Conservation (phyloP, 306 rosid genomes). For the Erythrophleum fordii region DNA sequence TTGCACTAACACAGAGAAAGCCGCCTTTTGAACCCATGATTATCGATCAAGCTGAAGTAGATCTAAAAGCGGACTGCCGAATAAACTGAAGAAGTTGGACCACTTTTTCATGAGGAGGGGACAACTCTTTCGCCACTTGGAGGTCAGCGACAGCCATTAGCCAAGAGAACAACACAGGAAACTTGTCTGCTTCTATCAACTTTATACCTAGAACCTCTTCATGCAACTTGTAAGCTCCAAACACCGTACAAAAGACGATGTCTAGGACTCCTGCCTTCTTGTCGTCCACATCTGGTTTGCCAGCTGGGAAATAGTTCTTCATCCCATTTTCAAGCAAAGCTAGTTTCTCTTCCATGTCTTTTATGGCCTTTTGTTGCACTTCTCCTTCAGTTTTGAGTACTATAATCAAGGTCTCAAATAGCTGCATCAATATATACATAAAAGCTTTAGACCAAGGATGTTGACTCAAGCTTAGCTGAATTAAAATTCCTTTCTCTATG, state of each 20-base stretch:
- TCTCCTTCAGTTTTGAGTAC: conserved; percentile 40
- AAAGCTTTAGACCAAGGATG: background rate
- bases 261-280: conserved; percentile 36
- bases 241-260: conserved; percentile 15
- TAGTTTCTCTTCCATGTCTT: conserved; percentile 31
- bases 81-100: conserved; percentile 27
- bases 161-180: conserved; percentile 47
- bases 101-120: conserved; percentile 31
- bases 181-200: conserved; percentile 41
- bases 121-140: conserved; percentile 31
- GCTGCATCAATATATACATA: background rate
- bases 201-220: conserved; percentile 40
- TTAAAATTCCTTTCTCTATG: background rate
- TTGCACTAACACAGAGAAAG: no score
- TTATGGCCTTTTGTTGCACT: conserved; percentile 33
- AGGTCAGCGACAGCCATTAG: conserved; percentile 27
- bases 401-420: background rate
- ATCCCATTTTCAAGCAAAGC: conserved; percentile 45
- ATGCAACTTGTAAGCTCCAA: conserved; percentile 22
- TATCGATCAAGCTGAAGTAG: no score
- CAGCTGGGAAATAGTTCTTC: conserved; percentile 35
- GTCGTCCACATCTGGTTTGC: conserved; percentile 10
- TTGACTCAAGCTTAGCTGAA: background rate
- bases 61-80: conserved; percentile 29
- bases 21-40: no score